Evolutionary conservation across 176 grass and related monocot species (phyloP).

Genomic region (Triticum turgidum): DNA sequence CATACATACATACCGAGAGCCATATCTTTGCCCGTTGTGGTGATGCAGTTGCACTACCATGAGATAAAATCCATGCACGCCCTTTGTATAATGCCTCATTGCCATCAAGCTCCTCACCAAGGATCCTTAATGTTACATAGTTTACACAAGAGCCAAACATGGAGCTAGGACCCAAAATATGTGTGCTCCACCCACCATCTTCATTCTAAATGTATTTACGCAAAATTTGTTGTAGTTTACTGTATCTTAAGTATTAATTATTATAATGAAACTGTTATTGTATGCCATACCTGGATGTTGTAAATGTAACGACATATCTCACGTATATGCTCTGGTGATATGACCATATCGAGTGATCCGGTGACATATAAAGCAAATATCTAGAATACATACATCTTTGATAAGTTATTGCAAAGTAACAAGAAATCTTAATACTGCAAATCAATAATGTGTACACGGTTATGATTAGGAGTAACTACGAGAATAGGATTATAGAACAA

Average conservation of each 20-base stretch:
- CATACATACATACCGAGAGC: not conserved
- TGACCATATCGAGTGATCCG: not conserved
- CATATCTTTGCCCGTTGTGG: slow-evolving; percentile 20
- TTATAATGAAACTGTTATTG: not conserved
- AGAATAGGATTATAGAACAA: not conserved
- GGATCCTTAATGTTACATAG: not conserved
- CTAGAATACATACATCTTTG: not conserved
- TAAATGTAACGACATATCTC: slow-evolving; percentile 12
- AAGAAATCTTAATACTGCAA: not conserved
- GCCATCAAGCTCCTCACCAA: not conserved
- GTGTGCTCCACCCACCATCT: not conserved
- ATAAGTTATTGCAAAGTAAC: not conserved
- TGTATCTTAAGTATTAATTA: not conserved
- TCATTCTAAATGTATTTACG: not conserved
- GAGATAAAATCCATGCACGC: not conserved
- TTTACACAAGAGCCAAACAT: slow-evolving; percentile 9
- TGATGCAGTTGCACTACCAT: not conserved
- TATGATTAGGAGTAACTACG: not conserved
- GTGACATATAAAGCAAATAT: not conserved
- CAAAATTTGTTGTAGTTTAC: not conserved
- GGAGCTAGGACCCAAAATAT: not conserved
- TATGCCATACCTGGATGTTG: slow-evolving; percentile 1
- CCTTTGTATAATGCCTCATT: not conserved
- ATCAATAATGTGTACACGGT: not conserved
- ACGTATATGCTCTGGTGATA: not conserved